Base-by-base conservation (phyloP, 2,329 filamentous ascomycete species). In the Pseudocercospora eumusae region DNA sequence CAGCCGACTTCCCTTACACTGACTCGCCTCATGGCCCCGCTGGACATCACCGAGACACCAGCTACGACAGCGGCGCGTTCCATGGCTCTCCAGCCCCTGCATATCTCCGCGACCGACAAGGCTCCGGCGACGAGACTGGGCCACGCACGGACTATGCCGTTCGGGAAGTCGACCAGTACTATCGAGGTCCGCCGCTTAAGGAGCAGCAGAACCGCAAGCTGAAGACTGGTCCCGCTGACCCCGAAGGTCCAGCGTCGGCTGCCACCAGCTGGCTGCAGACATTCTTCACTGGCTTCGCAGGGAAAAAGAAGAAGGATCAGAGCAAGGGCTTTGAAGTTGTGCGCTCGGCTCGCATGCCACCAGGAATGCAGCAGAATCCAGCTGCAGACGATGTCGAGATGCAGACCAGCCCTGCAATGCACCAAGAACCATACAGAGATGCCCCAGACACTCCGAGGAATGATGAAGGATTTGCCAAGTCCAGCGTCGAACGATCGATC, bases 161-260 rank as follows among this genome's bases (percentile, higher is more conserved):
- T 0, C 88, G 95, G 60, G 95, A 99, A 76, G 92, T 96, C 0
- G 95, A 99, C 75, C 96, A 96, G 71, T 98, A 98, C 77, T 98
- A 99, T 71, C 87, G 95, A 33, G 95, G 95, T 0, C 91, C 92
- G 20, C 92, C 93, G 0, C 79, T 98, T 11, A 90, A 92, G 1
- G 90, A 92, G 63, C 87, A 87, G 2, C 89, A 90, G 0, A 92
- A 90, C 20, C 85, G 95, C 55, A 93, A 91, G 73, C 81, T 97
- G 56, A 93, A 95, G 71, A 99, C 95, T 4, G 95, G 95, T 0
- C 95, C 95, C 2, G 92, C 93, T 8, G 93, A 99, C 78, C 95
- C 95, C 0, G 96, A 93, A 40, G 91, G 93, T 0, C 92, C 93
- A 0, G 90, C 96, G 20, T 90, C 92, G 1, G 93, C 91, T 7